Percentiles rank a stretch among this genome's conserved stretches.
phyloP scores from a whole-genome alignment of 345 rosid species.

The Reutealis trisperma region DNA sequence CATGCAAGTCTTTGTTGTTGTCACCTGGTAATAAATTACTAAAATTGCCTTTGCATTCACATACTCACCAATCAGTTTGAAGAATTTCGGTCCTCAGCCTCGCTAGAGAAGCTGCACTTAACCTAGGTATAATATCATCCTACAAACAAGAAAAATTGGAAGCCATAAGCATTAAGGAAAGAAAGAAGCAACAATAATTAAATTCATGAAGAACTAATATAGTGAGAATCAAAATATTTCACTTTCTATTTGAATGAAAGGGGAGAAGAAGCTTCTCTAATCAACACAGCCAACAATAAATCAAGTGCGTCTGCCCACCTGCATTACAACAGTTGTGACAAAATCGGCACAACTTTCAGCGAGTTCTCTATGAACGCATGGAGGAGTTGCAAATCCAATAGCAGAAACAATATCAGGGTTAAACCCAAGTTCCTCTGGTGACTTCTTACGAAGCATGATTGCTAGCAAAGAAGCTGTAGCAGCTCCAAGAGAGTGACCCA shows the following conservation, averaged over 20 bases:
- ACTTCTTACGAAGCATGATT: conserved; percentile 73
- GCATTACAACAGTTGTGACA: conserved; percentile 86
- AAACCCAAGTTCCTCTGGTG: conserved; percentile 75
- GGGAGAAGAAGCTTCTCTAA: neutral
- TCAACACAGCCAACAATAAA: conserved; percentile 3
- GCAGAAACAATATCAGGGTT: conserved; percentile 74
- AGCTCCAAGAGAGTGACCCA: conserved; percentile 97
- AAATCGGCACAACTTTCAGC: conserved; percentile 89
- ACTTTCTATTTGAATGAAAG: neutral
- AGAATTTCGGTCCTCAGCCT: conserved; percentile 85
- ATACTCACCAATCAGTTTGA: conserved; percentile 78
- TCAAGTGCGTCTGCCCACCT: conserved; percentile 50
- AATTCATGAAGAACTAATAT: neutral
- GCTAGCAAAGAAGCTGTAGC: conserved; percentile 84
- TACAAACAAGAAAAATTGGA: conserved; percentile 19
- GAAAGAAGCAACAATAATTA: neutral
- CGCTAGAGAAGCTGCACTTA: conserved; percentile 71
- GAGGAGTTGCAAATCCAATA: conserved; percentile 87
- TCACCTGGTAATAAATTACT: neutral
- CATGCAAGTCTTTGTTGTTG: neutral
- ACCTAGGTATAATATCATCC: conserved; percentile 89
- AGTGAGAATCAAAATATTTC: neutral
- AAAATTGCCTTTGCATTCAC: neutral
- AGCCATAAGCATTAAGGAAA: neutral
- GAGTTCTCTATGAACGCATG: conserved; percentile 85